phyloP scores from a whole-genome alignment of 345 rosid genomes.

The Garcia nutans region DNA sequence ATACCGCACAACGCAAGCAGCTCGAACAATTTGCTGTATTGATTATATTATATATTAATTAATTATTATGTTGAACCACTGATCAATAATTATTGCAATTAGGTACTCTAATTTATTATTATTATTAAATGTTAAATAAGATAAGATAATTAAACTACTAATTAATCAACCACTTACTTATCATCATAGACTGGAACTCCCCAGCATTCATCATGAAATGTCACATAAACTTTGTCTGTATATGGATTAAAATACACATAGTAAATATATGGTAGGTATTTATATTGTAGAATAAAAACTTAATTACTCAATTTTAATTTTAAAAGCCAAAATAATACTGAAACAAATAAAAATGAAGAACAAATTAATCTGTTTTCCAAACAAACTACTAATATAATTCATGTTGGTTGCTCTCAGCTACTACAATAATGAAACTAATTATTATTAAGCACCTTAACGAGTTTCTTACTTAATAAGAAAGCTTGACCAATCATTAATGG shows the following conservation, averaged over 20 bases:
- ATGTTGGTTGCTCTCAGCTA: not conserved
- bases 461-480: not conserved
- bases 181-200: conserved; percentile 96
- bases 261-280: not conserved
- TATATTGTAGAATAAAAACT: no score
- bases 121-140: no score
- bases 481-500: not conserved
- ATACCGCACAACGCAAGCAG: conserved; percentile 83
- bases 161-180: conserved; percentile 47
- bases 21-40: conserved; percentile 79
- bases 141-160: no score
- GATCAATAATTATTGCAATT: no score
- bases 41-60: not conserved
- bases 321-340: no score
- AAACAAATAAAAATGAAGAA: no score
- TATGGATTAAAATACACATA: not conserved
- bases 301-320: no score
- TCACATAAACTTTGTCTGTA: conserved; percentile 76
- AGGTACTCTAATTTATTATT: not conserved
- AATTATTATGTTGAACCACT: not conserved
- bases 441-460: no score
- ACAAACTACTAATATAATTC: no score
- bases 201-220: conserved; percentile 95
- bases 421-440: not conserved
- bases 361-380: no score